Base-by-base conservation (phyloP, 768 basidiomycete species). In the Lactarius quietus region DNA sequence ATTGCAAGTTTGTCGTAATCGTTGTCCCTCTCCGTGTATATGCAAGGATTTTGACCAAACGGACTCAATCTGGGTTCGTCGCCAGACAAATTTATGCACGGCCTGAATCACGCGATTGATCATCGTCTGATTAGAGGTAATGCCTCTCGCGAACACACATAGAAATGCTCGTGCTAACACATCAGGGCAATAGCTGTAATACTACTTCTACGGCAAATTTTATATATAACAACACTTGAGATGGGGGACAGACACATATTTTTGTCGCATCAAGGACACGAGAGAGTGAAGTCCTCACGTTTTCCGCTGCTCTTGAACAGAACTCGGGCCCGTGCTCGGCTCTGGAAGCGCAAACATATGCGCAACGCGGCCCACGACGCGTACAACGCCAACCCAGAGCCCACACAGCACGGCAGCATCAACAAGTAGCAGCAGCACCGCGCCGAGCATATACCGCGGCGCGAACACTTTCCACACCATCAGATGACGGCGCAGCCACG, bases 381-480 rank as follows among this genome's bases (percentile, higher is more conserved):
- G 77, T 59, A 75, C 74, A 12, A 84, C 79, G 1, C 88, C 90
- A 6, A 88, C 70, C 0, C 80, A 81, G 3, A 91, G 78, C 0
- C 86, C 90, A 17, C 89, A 35, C 58, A 93, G 60, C 23, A 90
- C 76, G 0, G 81, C 88, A 0, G 87, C 39, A 76, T 98, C 96
- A 2, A 92, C 84, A 1, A 83, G 83, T 5, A 93, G 48, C 39
- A 96, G 74, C 33, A 83, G 82, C 4, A 85, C 71, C 0, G 84
- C 92, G 0, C 83, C 90, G 18, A 84, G 73, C 88, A 98, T 95
- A 73, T 95, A 97, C 67, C 96, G 78, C 67, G 97, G 97, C 41
- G 95, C 96, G 72, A 98, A 99, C 4, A 98, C 88, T 77, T 98
- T 98, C 97, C 97, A 99, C 28, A 98, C 95, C 95, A 97, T 97